Evolutionary conservation across 208 protist genomes (phyloP), one percentile per base, ranked within the genome.

Genomic region (Acanthamoeba divionensis): DNA sequence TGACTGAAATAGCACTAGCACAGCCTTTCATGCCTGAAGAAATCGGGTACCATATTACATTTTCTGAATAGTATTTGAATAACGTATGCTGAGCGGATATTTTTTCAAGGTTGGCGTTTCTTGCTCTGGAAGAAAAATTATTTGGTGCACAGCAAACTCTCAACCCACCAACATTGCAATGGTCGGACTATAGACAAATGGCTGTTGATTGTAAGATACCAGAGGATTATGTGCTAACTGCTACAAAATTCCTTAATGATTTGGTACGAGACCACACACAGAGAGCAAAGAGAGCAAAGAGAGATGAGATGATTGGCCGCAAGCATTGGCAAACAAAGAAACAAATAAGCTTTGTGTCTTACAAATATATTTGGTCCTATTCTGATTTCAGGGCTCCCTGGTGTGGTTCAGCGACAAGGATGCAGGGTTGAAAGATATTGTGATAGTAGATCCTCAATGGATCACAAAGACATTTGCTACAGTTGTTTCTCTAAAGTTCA

Each of bases 381-480:
- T 15, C 24, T 55, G 9, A 54, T 10, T 6, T 24, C 80, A 71
- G 80, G 80, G 80, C 38, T 66, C 80, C 26, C 52, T 88, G 52
- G 8, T 88, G 21, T 88, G 60, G 57, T 88, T 88, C 60, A 88
- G 38, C 57, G 80, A 88, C 36, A 69, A 71, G 55, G 80, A 88
- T 41, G 52, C 52, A n/a, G 52, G 52, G n/a, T 47, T 88, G 10
- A 36, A 38, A 26, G 80, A 88, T 44, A 47, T 88, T 0, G 80
- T 88, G 3, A 88, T 88, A 8, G 57, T 88, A 15, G 80, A 88
- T 41, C 80, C 80, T 38, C 80, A 88, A 41, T 88, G 80, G 80
- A 88, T 88, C 44, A 88, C 80, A 54, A 88, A 88, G 60, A 88
- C 80, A 26, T 88, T 88, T 33, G 80, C 80, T 24, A 88, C 80